Evolutionary conservation across 208 protist genomes (phyloP), one percentile per base, ranked within the genome.

Genomic region (Leptomonas pyrrhocoris): DNA sequence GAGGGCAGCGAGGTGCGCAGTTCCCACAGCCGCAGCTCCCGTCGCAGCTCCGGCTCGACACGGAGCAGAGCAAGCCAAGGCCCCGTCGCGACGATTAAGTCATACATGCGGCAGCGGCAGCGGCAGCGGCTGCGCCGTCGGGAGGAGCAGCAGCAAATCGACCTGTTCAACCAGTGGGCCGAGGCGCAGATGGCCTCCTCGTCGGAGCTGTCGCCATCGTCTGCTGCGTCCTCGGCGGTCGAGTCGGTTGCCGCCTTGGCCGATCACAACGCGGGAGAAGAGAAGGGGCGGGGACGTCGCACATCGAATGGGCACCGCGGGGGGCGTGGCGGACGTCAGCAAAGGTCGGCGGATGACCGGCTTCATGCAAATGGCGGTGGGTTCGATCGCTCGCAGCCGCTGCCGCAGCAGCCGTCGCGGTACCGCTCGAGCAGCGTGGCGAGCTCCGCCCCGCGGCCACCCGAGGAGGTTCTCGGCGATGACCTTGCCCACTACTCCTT

Each of bases 101-200:
- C 69, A 13, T 66, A 77, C 72, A 28, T 71, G 55, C 72, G 72
- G 12, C 72, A 63, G 63, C 72, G 72, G n/a, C 72, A 77, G 64
- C 72, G 63, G 2, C 72, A 69, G 56, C 72, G 63, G 11, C 72
- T 71, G 55, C 72, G 62, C 51, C 62, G 63, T 40, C 62, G 56
- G 1, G 63, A 77, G 46, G 56, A 71, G 63, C 62, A 71, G 45
- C 62, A 70, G 56, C 54, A 63, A 49, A 49, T 63, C 6, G 74
- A 75, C 0, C 40, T 80, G 23, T 80, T 80, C 30, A 61, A 70
- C 18, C 74, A 80, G 63, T 80, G 74, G 74, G 63, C 74, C 8
- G 16, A 48, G 1, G 59, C 46, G 28, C 69, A 74, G 53, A 67
- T 74, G 69, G 69, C 43, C 13, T 48, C 69, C 5, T 74, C 69